A percentile compares a stretch with the other conserved stretches of the same genome.
Conservation (phyloP, 352 stramenopile genomes). For the Stephanocyclus meneghinianus region DNA sequence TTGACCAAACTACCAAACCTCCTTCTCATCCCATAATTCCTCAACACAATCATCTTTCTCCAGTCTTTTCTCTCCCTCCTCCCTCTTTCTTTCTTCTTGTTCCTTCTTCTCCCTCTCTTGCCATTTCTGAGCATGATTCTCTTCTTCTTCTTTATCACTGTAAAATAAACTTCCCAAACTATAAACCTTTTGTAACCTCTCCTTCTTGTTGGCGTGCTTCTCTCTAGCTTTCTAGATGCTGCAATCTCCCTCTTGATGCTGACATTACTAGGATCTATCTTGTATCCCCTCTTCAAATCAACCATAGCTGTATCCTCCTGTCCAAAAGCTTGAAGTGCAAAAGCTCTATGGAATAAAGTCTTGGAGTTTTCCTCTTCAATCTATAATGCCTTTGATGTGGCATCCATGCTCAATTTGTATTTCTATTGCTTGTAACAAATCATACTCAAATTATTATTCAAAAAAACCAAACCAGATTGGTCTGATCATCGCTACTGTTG, state of each 20-base stretch:
- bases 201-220: slow-evolving; percentile 58
- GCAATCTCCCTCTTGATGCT: slow-evolving; percentile 68
- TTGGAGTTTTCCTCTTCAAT: slow-evolving; percentile 86
- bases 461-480: slow-evolving; percentile 58
- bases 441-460: slow-evolving; percentile 80
- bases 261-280: slow-evolving; percentile 59
- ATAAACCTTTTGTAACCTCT: slow-evolving; percentile 68
- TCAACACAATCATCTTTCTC: slow-evolving; percentile 76
- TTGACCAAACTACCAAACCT: slow-evolving; percentile 67
- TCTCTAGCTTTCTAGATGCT: slow-evolving; percentile 62
- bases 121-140: slow-evolving; percentile 16
- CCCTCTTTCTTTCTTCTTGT: slow-evolving; percentile 47
- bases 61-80: slow-evolving; percentile 65
- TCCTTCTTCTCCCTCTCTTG: slow-evolving; percentile 53
- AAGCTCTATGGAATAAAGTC: slow-evolving; percentile 86
- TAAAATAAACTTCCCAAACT: slow-evolving; percentile 54
- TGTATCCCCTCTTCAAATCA: slow-evolving; percentile 58
- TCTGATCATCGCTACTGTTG: slow-evolving; percentile 73
- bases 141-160: slow-evolving; percentile 77
- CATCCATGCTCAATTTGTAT: slow-evolving; percentile 58
- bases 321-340: slow-evolving; percentile 83
- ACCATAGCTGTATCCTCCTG: slow-evolving; percentile 61
- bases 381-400: slow-evolving; percentile 83
- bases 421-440: slow-evolving; percentile 78
- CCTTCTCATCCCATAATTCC: slow-evolving; percentile 58